Base-by-base conservation (phyloP, 345 rosid genomes). In the Citrus sinensis region DNA sequence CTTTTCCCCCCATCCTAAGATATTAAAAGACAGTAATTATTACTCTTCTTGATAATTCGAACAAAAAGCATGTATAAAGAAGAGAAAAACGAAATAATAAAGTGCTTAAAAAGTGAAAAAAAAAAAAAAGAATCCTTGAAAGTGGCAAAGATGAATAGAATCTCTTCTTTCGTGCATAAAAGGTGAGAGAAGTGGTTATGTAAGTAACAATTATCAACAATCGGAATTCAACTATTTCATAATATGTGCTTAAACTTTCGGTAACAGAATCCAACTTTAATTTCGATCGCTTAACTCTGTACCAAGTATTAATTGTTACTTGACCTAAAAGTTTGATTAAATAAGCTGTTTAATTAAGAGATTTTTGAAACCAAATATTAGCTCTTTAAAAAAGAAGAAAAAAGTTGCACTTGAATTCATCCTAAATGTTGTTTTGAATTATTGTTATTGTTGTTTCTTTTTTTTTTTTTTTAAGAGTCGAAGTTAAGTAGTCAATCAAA, bases 201-300 rank as follows among this genome's bases (percentile, higher is more conserved):
- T 4, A 60, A 29, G 20, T 29, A 30, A 63, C 32, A 63, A 42
- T 75, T 42, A 63, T 29, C 2, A 65, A 1, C 49, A 75, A 17
- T 40, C 22, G 16, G 71, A 75, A 75, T 75, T 75, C 78, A 64
- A 75, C 49, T 54, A 1, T 35, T 10, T 65, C 17, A 42, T 51
- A 46, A 75, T 30, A 0, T 65, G 34, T 11, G 49, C 78, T 46
- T 46, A 2, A 46, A 32, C 32, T 74, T 40, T 32, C 9, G 34
- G 40, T 73, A 58, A 59, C 58, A 4, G 4, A 16, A 69, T 74
- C 51, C 37, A 40, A 17, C 68, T 60, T 40, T 39, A 73, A 35
- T 40, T 35, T 13, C 16, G 14, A 66, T 14, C n/a, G n/a, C 22
- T 39, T 39, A 9, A 10, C 65, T 63, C 9, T 5, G 22, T 13